phyloP scores from a whole-genome alignment of 2,329 filamentous ascomycete species.

The Colletotrichum echinochloae region DNA sequence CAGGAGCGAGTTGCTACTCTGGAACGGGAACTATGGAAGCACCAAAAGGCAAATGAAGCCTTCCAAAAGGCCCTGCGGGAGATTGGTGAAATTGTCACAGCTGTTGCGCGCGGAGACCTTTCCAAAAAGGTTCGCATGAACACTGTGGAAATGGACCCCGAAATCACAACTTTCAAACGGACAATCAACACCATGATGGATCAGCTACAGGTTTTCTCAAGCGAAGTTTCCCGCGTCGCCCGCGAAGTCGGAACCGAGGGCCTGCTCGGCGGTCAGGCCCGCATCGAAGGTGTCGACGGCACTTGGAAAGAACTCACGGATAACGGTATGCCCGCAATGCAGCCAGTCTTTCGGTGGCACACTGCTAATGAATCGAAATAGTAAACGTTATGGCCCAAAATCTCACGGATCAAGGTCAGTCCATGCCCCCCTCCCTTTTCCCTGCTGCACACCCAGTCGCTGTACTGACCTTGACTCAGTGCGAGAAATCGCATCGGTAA shows the following conservation, averaged over 20 bases:
- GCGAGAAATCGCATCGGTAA: conserved; percentile 86
- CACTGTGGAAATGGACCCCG: conserved; percentile 95
- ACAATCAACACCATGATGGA: conserved; percentile 99
- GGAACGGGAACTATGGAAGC: conserved; percentile 94
- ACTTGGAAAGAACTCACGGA: conserved; percentile 98
- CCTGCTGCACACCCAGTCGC: neutral
- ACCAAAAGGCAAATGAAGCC: conserved; percentile 97
- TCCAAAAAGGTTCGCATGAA: conserved; percentile 98
- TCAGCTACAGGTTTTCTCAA: conserved; percentile 95
- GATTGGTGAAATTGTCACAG: conserved; percentile 97
- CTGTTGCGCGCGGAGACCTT: conserved; percentile 92
- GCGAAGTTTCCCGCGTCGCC: conserved; percentile 93
- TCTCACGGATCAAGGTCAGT: conserved; percentile 77
- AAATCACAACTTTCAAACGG: conserved; percentile 97
- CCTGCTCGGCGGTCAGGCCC: conserved; percentile 91
- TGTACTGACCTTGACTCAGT: conserved; percentile 58
- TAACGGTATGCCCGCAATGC: conserved; percentile 67
- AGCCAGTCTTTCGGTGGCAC: neutral
- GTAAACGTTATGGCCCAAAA: conserved; percentile 89
- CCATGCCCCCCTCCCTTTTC: neutral
- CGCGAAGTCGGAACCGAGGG: conserved; percentile 97
- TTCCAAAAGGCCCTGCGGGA: conserved; percentile 98
- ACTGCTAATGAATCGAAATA: conserved; percentile 46
- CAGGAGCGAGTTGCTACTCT: conserved; percentile 88
- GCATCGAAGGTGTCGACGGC: conserved; percentile 92